Percentiles rank a stretch among this genome's conserved stretches.
Conservation (phyloP, 139 green algal species). For the Chlorella sp. region DNA sequence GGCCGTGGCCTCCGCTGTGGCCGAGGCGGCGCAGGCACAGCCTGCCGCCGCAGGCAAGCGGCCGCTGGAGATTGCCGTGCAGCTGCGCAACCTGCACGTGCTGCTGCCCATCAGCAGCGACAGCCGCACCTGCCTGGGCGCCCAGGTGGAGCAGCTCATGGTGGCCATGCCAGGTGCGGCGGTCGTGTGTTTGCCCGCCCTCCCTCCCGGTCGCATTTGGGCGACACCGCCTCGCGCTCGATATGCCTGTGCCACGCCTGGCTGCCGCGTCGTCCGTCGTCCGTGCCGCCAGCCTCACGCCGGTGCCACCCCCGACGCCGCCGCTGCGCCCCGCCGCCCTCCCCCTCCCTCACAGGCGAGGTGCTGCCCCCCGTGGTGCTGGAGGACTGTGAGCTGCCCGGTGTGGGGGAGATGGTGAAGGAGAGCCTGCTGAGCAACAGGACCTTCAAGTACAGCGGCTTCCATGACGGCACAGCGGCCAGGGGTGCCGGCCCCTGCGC, state of each 20-base stretch:
- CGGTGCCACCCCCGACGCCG: not conserved
- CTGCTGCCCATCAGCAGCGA: constrained; percentile 47
- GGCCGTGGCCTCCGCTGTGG: not conserved
- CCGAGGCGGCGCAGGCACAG: not conserved
- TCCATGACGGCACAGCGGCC: constrained; percentile 6
- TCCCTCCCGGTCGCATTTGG: too few relatives aligned
- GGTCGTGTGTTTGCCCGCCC: too few relatives aligned
- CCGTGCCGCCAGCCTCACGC: constrained; percentile 10
- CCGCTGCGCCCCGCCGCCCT: not conserved
- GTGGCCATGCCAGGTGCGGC: constrained; percentile 49
- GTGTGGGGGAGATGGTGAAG: constrained; percentile 25
- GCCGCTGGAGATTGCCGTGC: constrained; percentile 43
- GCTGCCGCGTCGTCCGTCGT: too few relatives aligned
- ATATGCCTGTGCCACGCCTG: too few relatives aligned
- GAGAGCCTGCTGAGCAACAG: constrained; percentile 30
- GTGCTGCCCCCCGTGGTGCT: constrained; percentile 25
- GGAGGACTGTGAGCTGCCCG: constrained; percentile 34
- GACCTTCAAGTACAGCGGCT: constrained; percentile 38
- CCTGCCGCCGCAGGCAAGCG: not conserved
- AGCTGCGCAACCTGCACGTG: constrained; percentile 41
- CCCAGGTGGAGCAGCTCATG: constrained; percentile 30
- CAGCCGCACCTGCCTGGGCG: constrained; percentile 34
- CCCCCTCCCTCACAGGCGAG: not conserved
- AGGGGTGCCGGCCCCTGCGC: not conserved
- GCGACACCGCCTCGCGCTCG: too few relatives aligned